phyloP scores from a whole-genome alignment of 768 basidiomycete genomes.

The Amanita rimosa region DNA sequence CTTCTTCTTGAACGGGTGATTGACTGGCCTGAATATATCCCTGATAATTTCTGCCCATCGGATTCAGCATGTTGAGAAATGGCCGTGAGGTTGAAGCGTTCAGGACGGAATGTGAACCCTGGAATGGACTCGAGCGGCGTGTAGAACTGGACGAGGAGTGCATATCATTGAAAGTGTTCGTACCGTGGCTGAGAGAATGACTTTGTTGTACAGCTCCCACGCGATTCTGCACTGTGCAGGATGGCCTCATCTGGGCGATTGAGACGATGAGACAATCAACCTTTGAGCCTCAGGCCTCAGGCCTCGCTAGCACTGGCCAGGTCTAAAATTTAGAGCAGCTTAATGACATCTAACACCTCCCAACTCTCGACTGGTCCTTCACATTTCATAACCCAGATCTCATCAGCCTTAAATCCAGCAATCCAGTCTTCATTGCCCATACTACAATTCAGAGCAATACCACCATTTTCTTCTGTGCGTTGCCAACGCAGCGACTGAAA shows the following conservation, averaged over 20 bases:
- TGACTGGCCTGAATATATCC: conserved; percentile 71
- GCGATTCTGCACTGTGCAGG: no score
- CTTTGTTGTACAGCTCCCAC: background rate
- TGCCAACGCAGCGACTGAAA: conserved; percentile 28
- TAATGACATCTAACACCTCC: conserved; percentile 30
- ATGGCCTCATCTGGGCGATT: no score
- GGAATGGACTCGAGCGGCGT: conserved; percentile 18
- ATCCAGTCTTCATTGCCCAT: conserved; percentile 25
- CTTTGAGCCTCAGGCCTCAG: no score
- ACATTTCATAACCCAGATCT: conserved; percentile 52
- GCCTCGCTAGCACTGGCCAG: no score
- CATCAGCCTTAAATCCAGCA: conserved; percentile 29
- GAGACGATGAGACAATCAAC: no score
- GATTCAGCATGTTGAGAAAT: conserved; percentile 76
- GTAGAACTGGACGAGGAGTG: background rate
- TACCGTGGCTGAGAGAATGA: background rate
- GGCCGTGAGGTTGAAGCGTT: conserved; percentile 53
- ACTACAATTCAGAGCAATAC: conserved; percentile 6
- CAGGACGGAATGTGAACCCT: conserved; percentile 12
- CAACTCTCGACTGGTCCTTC: conserved; percentile 51
- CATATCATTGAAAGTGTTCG: background rate
- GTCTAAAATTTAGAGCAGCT: no score
- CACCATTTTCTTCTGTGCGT: conserved; percentile 22
- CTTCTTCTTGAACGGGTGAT: conserved; percentile 54
- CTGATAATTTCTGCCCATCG: conserved; percentile 61